These are phyloP conservation scores for Pythium aristosporum DNA, from an alignment of 352 stramenopile genomes.

Conservation along the genomic window DNA sequence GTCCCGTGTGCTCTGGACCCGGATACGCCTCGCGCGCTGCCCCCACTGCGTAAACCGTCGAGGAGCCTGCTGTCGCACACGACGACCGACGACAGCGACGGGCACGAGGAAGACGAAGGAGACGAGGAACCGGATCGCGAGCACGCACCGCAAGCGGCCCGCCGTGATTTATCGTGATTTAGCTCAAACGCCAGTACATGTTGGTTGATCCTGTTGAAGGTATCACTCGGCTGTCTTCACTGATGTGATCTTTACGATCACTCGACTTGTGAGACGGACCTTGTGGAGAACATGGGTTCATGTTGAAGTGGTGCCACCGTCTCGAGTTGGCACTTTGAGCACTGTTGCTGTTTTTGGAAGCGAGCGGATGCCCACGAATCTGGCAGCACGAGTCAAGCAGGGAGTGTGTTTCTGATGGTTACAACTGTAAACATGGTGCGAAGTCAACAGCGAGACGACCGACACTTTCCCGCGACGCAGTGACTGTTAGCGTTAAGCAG, in stretches of 20 bases:
- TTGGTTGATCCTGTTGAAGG: not conserved
- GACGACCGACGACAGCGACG: constrained; percentile 16
- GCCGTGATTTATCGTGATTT: constrained; percentile 4
- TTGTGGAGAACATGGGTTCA: not conserved
- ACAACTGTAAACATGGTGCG: no score
- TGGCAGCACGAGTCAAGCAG: no score
- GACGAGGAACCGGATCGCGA: constrained; percentile 8
- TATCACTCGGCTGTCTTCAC: not conserved
- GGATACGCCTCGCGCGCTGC: constrained; percentile 6
- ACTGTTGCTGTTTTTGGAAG: not conserved
- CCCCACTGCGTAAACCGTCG: not conserved
- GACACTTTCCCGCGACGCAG: not conserved
- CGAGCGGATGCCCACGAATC: no score
- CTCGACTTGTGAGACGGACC: not conserved
- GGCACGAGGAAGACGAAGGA: constrained; percentile 1
- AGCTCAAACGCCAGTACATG: not conserved
- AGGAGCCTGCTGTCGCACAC: constrained; percentile 9
- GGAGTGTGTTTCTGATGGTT: no score
- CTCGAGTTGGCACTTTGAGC: not conserved
- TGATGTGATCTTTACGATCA: not conserved
- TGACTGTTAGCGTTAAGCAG: not conserved
- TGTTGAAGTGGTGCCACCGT: not conserved
- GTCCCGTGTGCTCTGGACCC: constrained; percentile 53
- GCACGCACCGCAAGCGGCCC: not conserved
- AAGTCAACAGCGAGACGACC: not conserved